These are phyloP conservation scores for Fusarium sp. DNA, from an alignment of 2,329 filamentous ascomycete genomes.

Conservation along the genomic window DNA sequence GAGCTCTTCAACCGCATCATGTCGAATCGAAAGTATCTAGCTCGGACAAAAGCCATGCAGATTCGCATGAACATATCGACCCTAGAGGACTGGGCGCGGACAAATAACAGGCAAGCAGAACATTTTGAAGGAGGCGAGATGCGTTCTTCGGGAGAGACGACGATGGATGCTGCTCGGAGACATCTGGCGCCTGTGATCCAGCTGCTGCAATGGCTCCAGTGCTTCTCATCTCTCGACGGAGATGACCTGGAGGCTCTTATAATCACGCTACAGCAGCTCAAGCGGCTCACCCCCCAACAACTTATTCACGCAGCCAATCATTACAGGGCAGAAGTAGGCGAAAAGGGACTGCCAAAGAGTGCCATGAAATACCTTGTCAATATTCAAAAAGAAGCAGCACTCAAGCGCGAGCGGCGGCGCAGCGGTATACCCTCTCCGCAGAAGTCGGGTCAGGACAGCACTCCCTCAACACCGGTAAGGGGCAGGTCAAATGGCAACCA, in stretches of 20 bases:
- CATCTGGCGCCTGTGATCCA: constrained; percentile 93
- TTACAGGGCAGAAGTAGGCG: constrained; percentile 93
- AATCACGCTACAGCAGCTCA: constrained; percentile 88
- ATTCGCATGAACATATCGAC: constrained; percentile 98
- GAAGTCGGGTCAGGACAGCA: constrained; percentile 48
- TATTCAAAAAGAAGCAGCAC: constrained; percentile 77
- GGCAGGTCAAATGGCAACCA: constrained; percentile 55
- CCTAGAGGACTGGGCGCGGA: constrained; percentile 93
- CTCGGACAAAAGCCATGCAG: constrained; percentile 98
- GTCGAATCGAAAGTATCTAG: constrained; percentile 93
- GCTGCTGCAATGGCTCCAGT: constrained; percentile 95
- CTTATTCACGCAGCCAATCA: constrained; percentile 91
- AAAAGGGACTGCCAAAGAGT: constrained; percentile 88
- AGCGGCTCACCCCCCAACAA: constrained; percentile 84
- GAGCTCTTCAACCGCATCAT: constrained; percentile 98
- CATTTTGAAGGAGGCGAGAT: constrained; percentile 95
- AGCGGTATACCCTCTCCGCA: constrained; percentile 58
- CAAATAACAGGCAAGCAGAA: constrained; percentile 92
- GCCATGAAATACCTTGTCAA: constrained; percentile 86
- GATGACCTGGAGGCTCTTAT: constrained; percentile 91
- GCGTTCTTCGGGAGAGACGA: constrained; percentile 84
- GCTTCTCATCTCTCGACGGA: constrained; percentile 86
- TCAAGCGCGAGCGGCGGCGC: constrained; percentile 64
- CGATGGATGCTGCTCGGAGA: constrained; percentile 81
- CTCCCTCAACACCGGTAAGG: constrained; percentile 57